These are phyloP conservation scores for Gossypium herbaceum DNA, from an alignment of 345 rosid genomes.

Conservation along the genomic window DNA sequence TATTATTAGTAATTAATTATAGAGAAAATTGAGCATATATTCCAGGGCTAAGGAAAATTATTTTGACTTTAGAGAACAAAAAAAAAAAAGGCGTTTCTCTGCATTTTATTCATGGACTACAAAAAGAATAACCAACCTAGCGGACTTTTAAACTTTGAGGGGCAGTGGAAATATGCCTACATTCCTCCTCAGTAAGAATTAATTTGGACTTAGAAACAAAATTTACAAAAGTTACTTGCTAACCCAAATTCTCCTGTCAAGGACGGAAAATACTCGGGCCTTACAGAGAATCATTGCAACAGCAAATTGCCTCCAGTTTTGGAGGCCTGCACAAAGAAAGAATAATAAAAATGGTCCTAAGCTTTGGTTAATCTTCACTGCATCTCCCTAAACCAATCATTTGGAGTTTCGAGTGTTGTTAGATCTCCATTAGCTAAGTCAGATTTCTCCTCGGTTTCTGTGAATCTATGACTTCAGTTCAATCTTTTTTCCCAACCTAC, in stretches of 20 bases:
- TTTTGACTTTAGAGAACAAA: too few species aligned
- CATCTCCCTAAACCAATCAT: conserved; percentile 42
- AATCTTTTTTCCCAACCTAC: conserved; percentile 40
- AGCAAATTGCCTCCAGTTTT: conserved; percentile 15
- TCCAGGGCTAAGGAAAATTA: not conserved
- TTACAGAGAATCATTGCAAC: conserved; percentile 33
- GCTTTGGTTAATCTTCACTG: conserved; percentile 35
- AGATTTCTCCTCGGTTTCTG: conserved; percentile 19
- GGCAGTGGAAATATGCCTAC: too few species aligned
- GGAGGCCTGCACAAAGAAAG: conserved; percentile 55
- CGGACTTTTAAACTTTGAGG: not conserved
- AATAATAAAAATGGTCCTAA: conserved; percentile 27
- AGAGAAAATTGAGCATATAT: not conserved
- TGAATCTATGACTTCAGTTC: conserved; percentile 26
- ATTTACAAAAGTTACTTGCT: conserved; percentile 34
- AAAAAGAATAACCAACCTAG: not conserved
- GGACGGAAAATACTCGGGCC: too few species aligned
- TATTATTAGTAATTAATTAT: not conserved
- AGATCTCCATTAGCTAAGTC: conserved; percentile 45
- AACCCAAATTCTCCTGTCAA: conserved; percentile 42
- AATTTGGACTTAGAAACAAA: not conserved
- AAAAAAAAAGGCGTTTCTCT: conserved; percentile 15
- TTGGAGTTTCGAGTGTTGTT: conserved; percentile 35
- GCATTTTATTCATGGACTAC: conserved; percentile 14
- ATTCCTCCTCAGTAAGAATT: too few species aligned